Percentiles rank a stretch among this genome's conserved stretches.
phyloP scores from a whole-genome alignment of 2,329 filamentous ascomycete species.

The Helotiales sp. region DNA sequence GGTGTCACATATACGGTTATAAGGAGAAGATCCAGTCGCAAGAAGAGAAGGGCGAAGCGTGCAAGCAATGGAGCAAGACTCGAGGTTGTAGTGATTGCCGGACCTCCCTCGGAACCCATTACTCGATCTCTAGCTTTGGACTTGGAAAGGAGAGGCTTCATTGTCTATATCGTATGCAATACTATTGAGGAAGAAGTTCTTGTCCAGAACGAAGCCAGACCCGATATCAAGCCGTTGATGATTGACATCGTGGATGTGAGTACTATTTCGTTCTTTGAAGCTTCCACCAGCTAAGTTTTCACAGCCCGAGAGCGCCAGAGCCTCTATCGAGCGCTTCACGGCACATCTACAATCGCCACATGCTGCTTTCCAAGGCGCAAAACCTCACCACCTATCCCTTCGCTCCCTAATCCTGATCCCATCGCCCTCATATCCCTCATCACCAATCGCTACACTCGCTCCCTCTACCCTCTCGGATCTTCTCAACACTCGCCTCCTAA shows the following conservation, averaged over 20 bases:
- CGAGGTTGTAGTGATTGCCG: slow-evolving; percentile 86
- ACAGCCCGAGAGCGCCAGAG: slow-evolving; percentile 67
- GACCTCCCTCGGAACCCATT: slow-evolving; percentile 81
- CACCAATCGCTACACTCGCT: slow-evolving; percentile 81
- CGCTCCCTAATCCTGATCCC: slow-evolving; percentile 83
- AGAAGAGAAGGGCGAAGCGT: slow-evolving; percentile 73
- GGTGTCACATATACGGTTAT: slow-evolving; percentile 54
- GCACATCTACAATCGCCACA: slow-evolving; percentile 73
- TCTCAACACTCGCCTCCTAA: slow-evolving; percentile 87
- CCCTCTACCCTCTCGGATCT: slow-evolving; percentile 84
- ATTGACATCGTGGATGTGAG: slow-evolving; percentile 80
- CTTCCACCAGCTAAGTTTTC: slow-evolving; percentile 7
- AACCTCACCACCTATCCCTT: slow-evolving; percentile 73
- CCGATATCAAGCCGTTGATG: slow-evolving; percentile 78
- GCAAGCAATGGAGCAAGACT: slow-evolving; percentile 80
- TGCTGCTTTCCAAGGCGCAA: slow-evolving; percentile 72
- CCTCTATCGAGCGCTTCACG: slow-evolving; percentile 71
- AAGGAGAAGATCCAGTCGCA: slow-evolving; percentile 56
- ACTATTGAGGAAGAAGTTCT: slow-evolving; percentile 82
- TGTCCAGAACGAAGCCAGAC: slow-evolving; percentile 72
- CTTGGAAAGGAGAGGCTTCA: slow-evolving; percentile 86
- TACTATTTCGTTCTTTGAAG: slow-evolving; percentile 17
- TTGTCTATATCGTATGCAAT: slow-evolving; percentile 87
- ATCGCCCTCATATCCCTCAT: slow-evolving; percentile 75
- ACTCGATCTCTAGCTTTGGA: slow-evolving; percentile 82